phyloP scores from a whole-genome alignment of 805 yeast genomes.

The Danielia oregonensis region DNA sequence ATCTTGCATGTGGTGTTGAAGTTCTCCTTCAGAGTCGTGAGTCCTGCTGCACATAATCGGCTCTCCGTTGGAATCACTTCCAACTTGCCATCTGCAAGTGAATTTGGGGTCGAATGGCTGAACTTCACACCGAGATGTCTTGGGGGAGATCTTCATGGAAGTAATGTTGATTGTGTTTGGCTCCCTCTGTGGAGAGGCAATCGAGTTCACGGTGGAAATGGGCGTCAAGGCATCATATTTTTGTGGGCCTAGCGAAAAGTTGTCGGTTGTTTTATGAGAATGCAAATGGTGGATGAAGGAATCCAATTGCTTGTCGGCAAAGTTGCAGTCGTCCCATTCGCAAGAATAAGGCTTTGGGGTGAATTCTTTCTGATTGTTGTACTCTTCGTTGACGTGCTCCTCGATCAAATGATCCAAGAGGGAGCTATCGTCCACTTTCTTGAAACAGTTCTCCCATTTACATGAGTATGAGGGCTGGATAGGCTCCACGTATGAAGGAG shows the following conservation, averaged over 20 bases:
- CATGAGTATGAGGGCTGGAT: slow-evolving; percentile 44
- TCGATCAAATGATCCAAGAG: slow-evolving; percentile 37
- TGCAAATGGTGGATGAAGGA: slow-evolving; percentile 53
- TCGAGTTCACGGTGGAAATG: background rate
- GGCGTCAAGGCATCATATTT: slow-evolving; percentile 1
- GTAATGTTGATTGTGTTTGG: slow-evolving; percentile 26
- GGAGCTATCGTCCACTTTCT: slow-evolving; percentile 30
- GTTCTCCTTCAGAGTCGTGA: slow-evolving; percentile 53
- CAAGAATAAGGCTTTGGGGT: slow-evolving; percentile 41
- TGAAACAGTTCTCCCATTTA: slow-evolving; percentile 66
- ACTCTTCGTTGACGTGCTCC: slow-evolving; percentile 51
- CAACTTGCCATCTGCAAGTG: slow-evolving; percentile 44
- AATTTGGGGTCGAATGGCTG: slow-evolving; percentile 25
- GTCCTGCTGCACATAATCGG: slow-evolving; percentile 44
- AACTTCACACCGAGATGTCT: slow-evolving; percentile 8
- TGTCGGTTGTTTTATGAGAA: slow-evolving; percentile 24
- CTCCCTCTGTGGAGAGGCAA: background rate
- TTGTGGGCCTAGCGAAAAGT: background rate
- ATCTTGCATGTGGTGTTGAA: slow-evolving; percentile 67
- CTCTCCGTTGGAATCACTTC: slow-evolving; percentile 23
- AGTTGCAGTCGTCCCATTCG: slow-evolving; percentile 75
- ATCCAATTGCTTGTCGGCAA: slow-evolving; percentile 48
- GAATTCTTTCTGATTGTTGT: slow-evolving; percentile 16
- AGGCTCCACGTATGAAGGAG: slow-evolving; percentile 1
- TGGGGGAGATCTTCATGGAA: slow-evolving; percentile 30